Evolutionary conservation across 1,284 basidiomycete species (phyloP), one percentile per base, ranked within the genome.

Genomic region (Melampsora americana): DNA sequence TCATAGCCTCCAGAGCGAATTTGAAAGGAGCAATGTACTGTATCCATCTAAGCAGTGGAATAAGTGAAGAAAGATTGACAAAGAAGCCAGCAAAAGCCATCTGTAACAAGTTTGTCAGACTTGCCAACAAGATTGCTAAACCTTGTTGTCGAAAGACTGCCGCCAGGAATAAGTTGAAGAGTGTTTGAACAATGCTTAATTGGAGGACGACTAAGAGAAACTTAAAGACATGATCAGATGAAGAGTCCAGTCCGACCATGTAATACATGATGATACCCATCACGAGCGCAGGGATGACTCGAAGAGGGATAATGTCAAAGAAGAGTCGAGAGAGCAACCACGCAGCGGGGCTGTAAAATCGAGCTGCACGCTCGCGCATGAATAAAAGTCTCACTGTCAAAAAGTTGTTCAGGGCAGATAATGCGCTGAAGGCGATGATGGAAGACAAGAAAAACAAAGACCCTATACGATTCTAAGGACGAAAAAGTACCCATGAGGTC

Each of bases 131-230:
- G 80, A 94, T 93, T 1, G 93, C 93, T 64, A 94, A 87, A 20
- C 92, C 91, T n/a, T 89, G 90, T 80, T 95, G 92, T 69, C 85
- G 84, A 86, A 95, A 90, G 20, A 90, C 80, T 11, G 89, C 88
- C 5, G 90, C 92, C 23, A 95, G 87, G 61, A 94, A 85, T 85
- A 95, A 93, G 83, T 95, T 95, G 82, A 88, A 93, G 64, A 95
- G 86, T 0, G 92, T 92, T 87, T 93, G 91, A 39, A 86, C 88
- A 18, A 95, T 85, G 0, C 89, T 89, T 81, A 89, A 95, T 56
- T 91, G 84, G 30, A 91, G 87, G 14, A 92, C 84, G 74, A 92
- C 88, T 79, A 92, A 86, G 20, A 92, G 84, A 83, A 90, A 92
- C 82, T 92, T 92, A 87, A 92, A 92, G 85, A 89, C 92, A 79